Evolutionary conservation across 352 stramenopile genomes (phyloP), one percentile per base, ranked within the genome.

Genomic region (Globisporangium alternatum): DNA sequence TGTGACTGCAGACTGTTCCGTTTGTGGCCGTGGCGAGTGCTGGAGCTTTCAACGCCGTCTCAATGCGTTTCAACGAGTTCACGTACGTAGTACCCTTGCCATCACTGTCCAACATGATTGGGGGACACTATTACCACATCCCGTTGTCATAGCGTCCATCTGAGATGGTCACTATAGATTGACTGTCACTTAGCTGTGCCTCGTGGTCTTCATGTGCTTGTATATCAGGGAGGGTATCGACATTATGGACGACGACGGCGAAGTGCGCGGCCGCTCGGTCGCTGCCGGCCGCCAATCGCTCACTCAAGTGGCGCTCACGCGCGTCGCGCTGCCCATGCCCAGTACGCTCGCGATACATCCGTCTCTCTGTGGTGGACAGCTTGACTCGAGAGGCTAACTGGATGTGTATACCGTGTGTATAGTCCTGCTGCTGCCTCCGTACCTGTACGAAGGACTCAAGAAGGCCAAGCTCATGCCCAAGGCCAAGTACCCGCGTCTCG

Each of bases 41-140:
- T 21, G 88, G 88, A 66, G 85, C 81, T 13, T 93, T 92, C 66
- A 95, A 96, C 62, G 86, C 83, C 19, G 86, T 94, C n/a, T 91
- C 86, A 0, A 94, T 94, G 83, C 83, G 88, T n/a, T 87, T 91
- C 57, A 92, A 91, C 53, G 88, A 96, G 71, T 86, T 87, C 65
- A 77, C 79, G 86, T 94, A 77, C 60, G 83, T 79, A 15, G 12
- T 19, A 28, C 25, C 25, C 25, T 28, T 28, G 25, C 25, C 25
- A 28, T 28, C 25, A 28, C 25, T 28, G 25, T 28, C 25, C 25
- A 28, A 28, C 25, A 28, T 28, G 25, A 2, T 28, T 28, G 25
- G 25, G 25, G 25, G 25, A 28, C 25, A 28, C 25, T 28, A 28
- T 28, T 28, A 28, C 25, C 25, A 28, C 25, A 28, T 28, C 51